Evolutionary conservation across 2,329 filamentous ascomycete species (phyloP).

Genomic region (Paracorniculantispora psalliotae): DNA sequence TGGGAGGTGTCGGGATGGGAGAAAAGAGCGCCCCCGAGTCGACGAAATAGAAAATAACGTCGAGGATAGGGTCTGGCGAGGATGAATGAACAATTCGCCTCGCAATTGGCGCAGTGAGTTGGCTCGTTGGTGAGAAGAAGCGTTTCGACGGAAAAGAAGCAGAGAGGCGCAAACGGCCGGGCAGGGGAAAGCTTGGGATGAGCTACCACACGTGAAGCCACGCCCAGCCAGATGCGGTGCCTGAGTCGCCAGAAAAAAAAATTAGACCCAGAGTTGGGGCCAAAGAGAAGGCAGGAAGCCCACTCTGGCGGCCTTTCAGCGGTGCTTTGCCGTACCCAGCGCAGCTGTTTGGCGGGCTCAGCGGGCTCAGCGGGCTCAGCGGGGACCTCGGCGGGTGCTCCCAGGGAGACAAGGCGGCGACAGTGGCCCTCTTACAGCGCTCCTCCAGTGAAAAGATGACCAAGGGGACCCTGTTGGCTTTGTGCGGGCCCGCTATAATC

Average conservation of each 20-base stretch:
- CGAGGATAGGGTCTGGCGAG: neutral
- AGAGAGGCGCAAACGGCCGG: slow-evolving; percentile 1
- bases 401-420: neutral
- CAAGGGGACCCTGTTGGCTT: slow-evolving; percentile 9
- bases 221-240: neutral
- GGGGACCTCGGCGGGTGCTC: neutral
- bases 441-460: too few relatives aligned
- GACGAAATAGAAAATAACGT: slow-evolving; percentile 15
- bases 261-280: neutral
- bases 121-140: neutral
- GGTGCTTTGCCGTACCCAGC: neutral
- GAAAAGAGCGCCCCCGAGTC: neutral
- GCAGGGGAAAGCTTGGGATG: slow-evolving; percentile 2
- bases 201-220: neutral
- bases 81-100: neutral
- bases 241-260: neutral
- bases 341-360: neutral
- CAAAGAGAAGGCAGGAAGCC: neutral
- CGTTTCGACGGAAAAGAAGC: neutral
- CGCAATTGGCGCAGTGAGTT: slow-evolving; percentile 6
- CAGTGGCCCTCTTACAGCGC: neutral
- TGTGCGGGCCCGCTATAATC: neutral
- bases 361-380: neutral
- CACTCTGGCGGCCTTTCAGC: neutral
- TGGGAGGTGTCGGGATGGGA: neutral